Evolutionary conservation across 1,139 yeast genomes (phyloP), one percentile per base, ranked within the genome.

Genomic region (Lodderomyces pseudojiufengensis): DNA sequence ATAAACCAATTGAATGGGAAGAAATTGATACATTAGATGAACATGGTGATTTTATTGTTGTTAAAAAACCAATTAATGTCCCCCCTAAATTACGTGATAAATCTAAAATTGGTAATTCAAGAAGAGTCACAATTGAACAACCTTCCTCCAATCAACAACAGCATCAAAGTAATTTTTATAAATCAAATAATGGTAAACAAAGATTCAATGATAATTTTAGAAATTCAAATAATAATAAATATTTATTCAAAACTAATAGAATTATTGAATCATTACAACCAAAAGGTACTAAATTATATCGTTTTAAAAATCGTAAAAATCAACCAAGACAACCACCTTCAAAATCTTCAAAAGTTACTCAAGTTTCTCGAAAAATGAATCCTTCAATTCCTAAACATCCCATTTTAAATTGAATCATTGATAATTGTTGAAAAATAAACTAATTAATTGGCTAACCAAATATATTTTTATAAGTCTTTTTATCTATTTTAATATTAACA

Each of bases 401-500:
- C n/a, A n/a, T n/a, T n/a, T n/a, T n/a, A n/a, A n/a, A n/a, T n/a
- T n/a, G n/a, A n/a, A n/a, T n/a, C n/a, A n/a, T n/a, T n/a, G n/a
- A n/a, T n/a, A n/a, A n/a, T n/a, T n/a, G n/a, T n/a, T n/a, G n/a
- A n/a, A n/a, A 20, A 29, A 20, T 24, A 16, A 24, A 15, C 27
- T 25, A n/a, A n/a, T n/a, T n/a, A n/a, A n/a, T n/a, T n/a, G n/a
- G n/a, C 20, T 36, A 28, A 6, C 36, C 36, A 32, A 40, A 43
- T 35, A 44, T 39, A 23, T 33, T 39, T 11, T 41, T 39, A 39
- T 54, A 47, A 1, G 53, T 48, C 36, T 48, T 54, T 24, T 51
- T 46, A 30, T 56, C 58, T 35, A 64, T 50, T 31, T 47, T 49
- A 3, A 68, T 51, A 23, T 47, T 51, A 5, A 36, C 45, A 5